Percentiles rank a stretch among this genome's conserved stretches.
Evolutionary conservation across 2,329 filamentous ascomycete genomes (phyloP).

Genomic region (Aspergillus latus): DNA sequence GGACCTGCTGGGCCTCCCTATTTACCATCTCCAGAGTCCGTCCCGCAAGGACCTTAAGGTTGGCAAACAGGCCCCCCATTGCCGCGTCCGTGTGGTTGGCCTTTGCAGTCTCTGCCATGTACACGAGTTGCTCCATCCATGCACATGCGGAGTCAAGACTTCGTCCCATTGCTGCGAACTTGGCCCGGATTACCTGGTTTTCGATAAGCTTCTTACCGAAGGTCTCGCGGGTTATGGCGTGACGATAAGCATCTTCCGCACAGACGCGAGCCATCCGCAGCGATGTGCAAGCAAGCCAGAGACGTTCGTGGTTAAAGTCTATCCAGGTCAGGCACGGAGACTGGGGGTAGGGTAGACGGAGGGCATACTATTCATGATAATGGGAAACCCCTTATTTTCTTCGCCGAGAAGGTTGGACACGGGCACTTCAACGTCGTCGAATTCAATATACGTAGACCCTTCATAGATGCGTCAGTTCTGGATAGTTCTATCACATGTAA

Average conservation of each 20-base stretch:
- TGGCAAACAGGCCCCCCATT: constrained; percentile 26
- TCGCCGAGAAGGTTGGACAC: constrained; percentile 70
- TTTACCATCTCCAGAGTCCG: constrained; percentile 52
- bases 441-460: constrained; percentile 67
- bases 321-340: neutral
- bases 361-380: constrained; percentile 64
- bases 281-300: constrained; percentile 57
- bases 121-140: constrained; percentile 60
- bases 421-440: constrained; percentile 75
- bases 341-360: neutral
- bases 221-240: constrained; percentile 55
- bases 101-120: constrained; percentile 37
- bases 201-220: constrained; percentile 58
- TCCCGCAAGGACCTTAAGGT: constrained; percentile 51
- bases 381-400: constrained; percentile 77
- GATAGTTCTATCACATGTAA: neutral
- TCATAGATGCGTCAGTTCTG: neutral
- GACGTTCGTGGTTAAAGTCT: constrained; percentile 61
- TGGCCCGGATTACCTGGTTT: constrained; percentile 58
- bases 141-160: constrained; percentile 58
- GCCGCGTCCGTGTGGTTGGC: constrained; percentile 17
- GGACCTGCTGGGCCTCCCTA: constrained; percentile 56
- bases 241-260: constrained; percentile 53
- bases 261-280: constrained; percentile 60
- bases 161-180: constrained; percentile 55